These are phyloP conservation scores for Kuraishia hungarica DNA, from an alignment of 805 yeast species.

Conservation along the genomic window DNA sequence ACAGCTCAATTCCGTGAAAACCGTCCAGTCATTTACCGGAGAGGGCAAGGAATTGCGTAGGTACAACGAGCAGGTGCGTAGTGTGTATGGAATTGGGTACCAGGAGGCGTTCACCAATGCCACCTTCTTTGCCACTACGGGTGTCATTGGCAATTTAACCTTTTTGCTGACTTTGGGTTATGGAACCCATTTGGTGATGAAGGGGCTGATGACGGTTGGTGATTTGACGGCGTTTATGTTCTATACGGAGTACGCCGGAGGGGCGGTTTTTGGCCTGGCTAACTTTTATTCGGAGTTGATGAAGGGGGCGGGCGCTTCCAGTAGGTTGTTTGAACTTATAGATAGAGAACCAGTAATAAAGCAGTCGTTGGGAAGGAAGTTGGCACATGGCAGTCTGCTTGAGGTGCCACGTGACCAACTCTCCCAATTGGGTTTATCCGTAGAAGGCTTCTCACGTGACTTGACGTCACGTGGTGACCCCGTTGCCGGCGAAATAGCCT, in stretches of 20 bases:
- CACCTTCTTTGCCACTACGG: constrained; percentile 70
- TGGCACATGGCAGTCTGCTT: too few relatives aligned
- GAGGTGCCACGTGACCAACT: too few relatives aligned
- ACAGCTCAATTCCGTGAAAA: constrained; percentile 73
- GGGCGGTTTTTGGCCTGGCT: constrained; percentile 85
- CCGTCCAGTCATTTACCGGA: constrained; percentile 88
- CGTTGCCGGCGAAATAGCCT: constrained; percentile 38
- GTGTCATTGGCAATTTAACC: constrained; percentile 76
- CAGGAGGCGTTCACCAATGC: constrained; percentile 80
- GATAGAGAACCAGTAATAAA: constrained; percentile 73
- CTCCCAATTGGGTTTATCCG: too few relatives aligned
- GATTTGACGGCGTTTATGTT: constrained; percentile 89
- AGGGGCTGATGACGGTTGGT: constrained; percentile 73
- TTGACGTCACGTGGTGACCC: too few relatives aligned
- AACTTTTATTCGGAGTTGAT: constrained; percentile 88
- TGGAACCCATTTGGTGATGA: constrained; percentile 73
- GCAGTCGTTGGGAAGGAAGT: constrained; percentile 68
- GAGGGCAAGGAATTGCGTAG: constrained; percentile 70
- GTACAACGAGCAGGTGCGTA: constrained; percentile 64
- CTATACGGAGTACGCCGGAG: constrained; percentile 92
- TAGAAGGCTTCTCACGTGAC: too few relatives aligned
- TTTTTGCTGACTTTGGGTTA: constrained; percentile 66
- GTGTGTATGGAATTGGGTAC: constrained; percentile 62
- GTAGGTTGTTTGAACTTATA: constrained; percentile 78
- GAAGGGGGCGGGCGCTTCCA: constrained; percentile 97